Conservation (phyloP, 306 rosid genomes). For the Inga laurina region DNA sequence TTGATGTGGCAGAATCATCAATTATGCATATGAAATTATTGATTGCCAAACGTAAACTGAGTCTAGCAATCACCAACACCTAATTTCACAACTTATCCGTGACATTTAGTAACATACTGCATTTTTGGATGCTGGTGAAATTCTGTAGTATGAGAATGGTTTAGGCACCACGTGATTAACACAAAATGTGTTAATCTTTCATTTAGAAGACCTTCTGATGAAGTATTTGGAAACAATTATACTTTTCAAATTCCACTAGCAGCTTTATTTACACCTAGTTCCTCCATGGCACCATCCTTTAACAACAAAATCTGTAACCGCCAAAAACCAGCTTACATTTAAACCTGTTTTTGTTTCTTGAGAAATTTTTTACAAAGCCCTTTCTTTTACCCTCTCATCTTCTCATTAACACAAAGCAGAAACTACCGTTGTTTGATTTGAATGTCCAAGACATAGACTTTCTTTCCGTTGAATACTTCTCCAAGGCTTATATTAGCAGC, state of each 20-base stretch:
- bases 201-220: not conserved
- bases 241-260: not conserved
- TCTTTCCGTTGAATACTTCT: constrained; percentile 16
- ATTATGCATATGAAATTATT: constrained; percentile 25
- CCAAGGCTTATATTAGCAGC: constrained; percentile 17
- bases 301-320: not conserved
- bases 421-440: not conserved
- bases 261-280: not conserved
- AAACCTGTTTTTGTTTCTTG: not conserved
- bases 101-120: constrained; percentile 8
- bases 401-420: not conserved
- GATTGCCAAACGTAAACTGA: not conserved
- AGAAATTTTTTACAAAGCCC: not conserved
- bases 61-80: not conserved
- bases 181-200: constrained; percentile 13
- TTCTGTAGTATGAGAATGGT: constrained; percentile 21
- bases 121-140: constrained; percentile 21
- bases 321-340: not conserved
- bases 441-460: not conserved
- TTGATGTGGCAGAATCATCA: constrained; percentile 31
- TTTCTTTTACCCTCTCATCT: not conserved
- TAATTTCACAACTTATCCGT: not conserved
- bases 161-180: not conserved
- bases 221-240: not conserved
- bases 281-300: not conserved